Base-by-base conservation (phyloP, 2,329 filamentous ascomycete species). In the Tolypocladium amazonense region DNA sequence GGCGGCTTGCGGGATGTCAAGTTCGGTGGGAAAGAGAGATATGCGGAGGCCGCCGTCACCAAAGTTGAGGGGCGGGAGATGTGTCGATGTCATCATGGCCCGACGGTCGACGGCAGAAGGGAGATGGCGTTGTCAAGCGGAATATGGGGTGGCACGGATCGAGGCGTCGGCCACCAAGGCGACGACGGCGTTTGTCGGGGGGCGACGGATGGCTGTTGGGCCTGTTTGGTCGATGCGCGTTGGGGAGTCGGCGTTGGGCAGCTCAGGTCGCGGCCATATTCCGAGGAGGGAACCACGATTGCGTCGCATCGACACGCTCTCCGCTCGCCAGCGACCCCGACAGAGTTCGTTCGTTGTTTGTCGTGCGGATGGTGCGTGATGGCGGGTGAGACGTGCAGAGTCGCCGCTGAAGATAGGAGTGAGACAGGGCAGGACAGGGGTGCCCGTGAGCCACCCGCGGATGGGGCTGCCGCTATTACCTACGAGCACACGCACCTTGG, bases 41-140 rank as follows among this genome's bases (percentile, higher is more conserved):
- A 71, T 68, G 60, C 69, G 70, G 12, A 71, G 64, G 41, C 66
- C 67, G 35, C 63, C 66, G 25, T 66, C 66, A 56, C 64, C 65
- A 45, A 69, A 69, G 56, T 67, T 67, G 50, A 72, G 64, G 43
- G 70, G 69, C 38, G 68, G 68, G 35, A 71, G 65, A 43, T 66
- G 67, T 57, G 63, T 66, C 43, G 66, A 65, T 39, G 69, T 65
- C 69, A 72, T 71, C 47, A 50, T 50, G 59, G 47, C 47, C 47
- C 9, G 47, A 9, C 27, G 27, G 9, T 20, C 8, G 30, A 20
- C 47, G 11, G 47, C 27, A n/a, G n/a, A 33, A 2, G 15, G 18
- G 9, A 20, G 18, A 12, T 2, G 18, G 27, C 27, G 27, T 20
- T n/a, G 20, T 53, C 11, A 7, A 20, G 4, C 18, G 27, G 27